Percentiles rank a stretch among this genome's conserved stretches.
phyloP scores from a whole-genome alignment of 495 filamentous ascomycete genomes.

The Sporormia fimetaria region DNA sequence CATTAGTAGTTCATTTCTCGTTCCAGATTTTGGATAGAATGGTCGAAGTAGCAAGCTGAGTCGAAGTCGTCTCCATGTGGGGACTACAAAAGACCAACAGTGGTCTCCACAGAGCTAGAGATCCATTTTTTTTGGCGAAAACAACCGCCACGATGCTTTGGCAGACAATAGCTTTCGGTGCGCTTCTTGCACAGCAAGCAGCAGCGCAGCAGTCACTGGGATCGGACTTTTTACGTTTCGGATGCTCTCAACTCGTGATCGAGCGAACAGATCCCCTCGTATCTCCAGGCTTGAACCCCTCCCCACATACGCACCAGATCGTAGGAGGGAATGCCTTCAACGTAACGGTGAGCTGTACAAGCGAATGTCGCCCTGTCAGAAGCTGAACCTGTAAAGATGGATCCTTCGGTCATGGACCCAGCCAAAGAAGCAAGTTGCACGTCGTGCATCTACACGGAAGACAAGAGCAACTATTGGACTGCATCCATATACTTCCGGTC shows the following conservation, averaged over 20 bases:
- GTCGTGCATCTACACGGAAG: slow-evolving; percentile 19
- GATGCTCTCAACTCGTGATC: slow-evolving; percentile 21
- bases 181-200: slow-evolving; percentile 10
- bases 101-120: no score
- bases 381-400: slow-evolving; percentile 11
- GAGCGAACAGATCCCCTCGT: slow-evolving; percentile 21
- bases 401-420: slow-evolving; percentile 10
- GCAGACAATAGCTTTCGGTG: not conserved
- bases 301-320: slow-evolving; percentile 20
- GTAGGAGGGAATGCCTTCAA: slow-evolving; percentile 23
- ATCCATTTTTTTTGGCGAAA: no score
- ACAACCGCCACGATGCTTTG: no score
- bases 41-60: no score
- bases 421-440: slow-evolving; percentile 13
- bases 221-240: slow-evolving; percentile 18
- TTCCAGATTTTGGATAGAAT: no score
- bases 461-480: slow-evolving; percentile 23
- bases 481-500: slow-evolving; percentile 19
- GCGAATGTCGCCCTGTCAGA: slow-evolving; percentile 1
- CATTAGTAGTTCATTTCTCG: no score
- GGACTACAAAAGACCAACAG: no score
- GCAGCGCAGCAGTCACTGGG: slow-evolving; percentile 3
- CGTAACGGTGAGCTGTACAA: slow-evolving; percentile 5
- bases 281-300: slow-evolving; percentile 11
- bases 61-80: no score